Evolutionary conservation across 805 yeast species (phyloP), one percentile per base, ranked within the genome.

Genomic region (Spathaspora boniae): DNA sequence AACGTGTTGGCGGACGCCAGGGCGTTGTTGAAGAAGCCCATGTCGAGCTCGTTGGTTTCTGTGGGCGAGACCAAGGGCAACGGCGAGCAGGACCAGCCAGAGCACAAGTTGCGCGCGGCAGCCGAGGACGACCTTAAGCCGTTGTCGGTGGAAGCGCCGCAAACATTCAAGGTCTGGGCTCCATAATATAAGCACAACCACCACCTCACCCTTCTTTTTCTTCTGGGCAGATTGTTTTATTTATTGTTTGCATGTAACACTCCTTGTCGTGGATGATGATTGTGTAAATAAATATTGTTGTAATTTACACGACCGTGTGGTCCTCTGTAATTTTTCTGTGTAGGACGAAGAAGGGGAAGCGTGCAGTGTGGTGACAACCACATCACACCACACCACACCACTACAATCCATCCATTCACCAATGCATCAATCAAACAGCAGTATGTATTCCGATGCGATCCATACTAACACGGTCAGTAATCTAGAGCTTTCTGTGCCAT

Each of bases 131-230:
- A 39, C 16, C 40, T 45, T 16, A 62, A 57, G 37, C 72, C 73
- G 5, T 41, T 65, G 26, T 67, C 72, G 2, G 48, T 66, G 23
- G 59, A 58, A 33, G 48, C 62, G n/a, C 72, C 72, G 2, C 69
- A 62, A 44, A 47, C 61, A 12, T 68, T 65, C 46, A 66, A 65
- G 46, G 63, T 68, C 11, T 68, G 73, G 73, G 71, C 58, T 15
- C 72, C 71, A 21, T 66, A 47, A 42, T 12, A 21, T 9, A 12
- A 29, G 25, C 18, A n/a, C 9, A 19, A 11, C 4, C 12, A 6
- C 17, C 4, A 14, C 21, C 18, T 23, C 16, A 11, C 26, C 25
- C 26, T 22, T 31, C 23, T 31, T 20, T 17, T 19, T 14, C 20
- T 6, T 33, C 9, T 25, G n/a, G 12, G 16, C 18, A 17, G n/a